These are phyloP conservation scores for Hypoxylon sp. DNA, from an alignment of 2,329 filamentous ascomycete species.

Conservation along the genomic window DNA sequence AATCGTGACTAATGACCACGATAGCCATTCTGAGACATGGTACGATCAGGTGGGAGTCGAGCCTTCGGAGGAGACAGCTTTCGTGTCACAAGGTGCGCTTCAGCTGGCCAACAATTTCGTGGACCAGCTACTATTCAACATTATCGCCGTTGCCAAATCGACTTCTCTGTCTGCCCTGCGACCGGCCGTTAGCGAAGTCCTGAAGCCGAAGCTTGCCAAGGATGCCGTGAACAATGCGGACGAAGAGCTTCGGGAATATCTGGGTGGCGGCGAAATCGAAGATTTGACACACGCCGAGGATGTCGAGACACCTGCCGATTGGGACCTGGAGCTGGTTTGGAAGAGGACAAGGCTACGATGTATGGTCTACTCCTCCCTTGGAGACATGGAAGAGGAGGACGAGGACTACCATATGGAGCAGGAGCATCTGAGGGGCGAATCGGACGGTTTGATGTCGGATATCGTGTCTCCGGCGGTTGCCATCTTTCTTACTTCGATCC, in stretches of 20 bases:
- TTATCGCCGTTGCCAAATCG: conserved; percentile 81
- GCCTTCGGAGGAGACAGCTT: conserved; percentile 70
- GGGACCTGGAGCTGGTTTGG: conserved; percentile 94
- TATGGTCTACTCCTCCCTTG: conserved; percentile 97
- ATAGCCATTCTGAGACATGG: conserved; percentile 74
- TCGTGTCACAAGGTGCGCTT: conserved; percentile 77
- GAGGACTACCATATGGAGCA: conserved; percentile 88
- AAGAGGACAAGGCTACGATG: conserved; percentile 90
- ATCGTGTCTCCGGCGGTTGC: conserved; percentile 88
- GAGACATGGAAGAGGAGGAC: conserved; percentile 97
- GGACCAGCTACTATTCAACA: conserved; percentile 90
- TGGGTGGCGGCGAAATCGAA: conserved; percentile 81
- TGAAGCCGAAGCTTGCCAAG: conserved; percentile 88
- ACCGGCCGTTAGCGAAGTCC: conserved; percentile 82
- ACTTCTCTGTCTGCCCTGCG: conserved; percentile 78
- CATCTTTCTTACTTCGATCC: conserved; percentile 93
- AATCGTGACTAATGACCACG: conserved; percentile 88
- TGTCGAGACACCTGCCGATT: conserved; percentile 64
- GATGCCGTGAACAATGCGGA: conserved; percentile 85
- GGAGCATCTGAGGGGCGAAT: conserved; percentile 71
- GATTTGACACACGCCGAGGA: conserved; percentile 67
- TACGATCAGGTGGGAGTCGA: conserved; percentile 73
- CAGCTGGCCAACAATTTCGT: conserved; percentile 88
- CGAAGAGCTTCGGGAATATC: conserved; percentile 85
- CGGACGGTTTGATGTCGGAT: conserved; percentile 66